Conservation (phyloP, 2,329 filamentous ascomycete genomes). For the Tolypocladium ovalisporum region DNA sequence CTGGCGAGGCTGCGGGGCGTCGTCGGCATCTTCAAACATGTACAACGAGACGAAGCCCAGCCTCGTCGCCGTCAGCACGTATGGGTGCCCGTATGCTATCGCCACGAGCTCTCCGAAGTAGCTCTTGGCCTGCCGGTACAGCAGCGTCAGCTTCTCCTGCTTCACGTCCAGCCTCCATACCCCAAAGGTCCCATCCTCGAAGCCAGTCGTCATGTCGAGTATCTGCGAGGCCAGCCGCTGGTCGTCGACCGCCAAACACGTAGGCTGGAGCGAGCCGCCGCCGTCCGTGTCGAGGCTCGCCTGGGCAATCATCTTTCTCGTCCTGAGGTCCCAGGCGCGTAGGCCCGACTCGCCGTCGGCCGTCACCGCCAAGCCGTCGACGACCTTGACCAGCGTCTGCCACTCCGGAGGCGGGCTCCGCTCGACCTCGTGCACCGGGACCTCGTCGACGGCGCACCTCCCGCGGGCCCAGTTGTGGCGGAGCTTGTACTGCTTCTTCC, state of each 20-base stretch:
- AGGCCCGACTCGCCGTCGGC: constrained; percentile 60
- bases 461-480: constrained; percentile 86
- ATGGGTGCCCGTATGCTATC: constrained; percentile 63
- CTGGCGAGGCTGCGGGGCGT: background rate
- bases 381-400: constrained; percentile 63
- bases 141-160: constrained; percentile 29
- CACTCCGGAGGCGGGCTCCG: constrained; percentile 22
- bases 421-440: constrained; percentile 42
- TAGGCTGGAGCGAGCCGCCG: constrained; percentile 32
- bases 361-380: constrained; percentile 67
- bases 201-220: constrained; percentile 57
- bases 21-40: constrained; percentile 35
- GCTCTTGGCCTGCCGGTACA: constrained; percentile 51
- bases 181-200: constrained; percentile 59
- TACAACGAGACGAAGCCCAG: constrained; percentile 69
- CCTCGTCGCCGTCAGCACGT: constrained; percentile 67
- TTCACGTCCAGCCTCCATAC: constrained; percentile 51
- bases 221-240: constrained; percentile 27
- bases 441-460: constrained; percentile 67
- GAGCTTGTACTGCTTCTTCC: constrained; percentile 83
- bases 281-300: constrained; percentile 18
- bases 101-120: constrained; percentile 56
- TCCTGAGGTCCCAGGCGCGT: constrained; percentile 66
- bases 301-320: constrained; percentile 47
- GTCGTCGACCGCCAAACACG: constrained; percentile 56